A percentile compares a stretch with the other conserved stretches of the same genome.
These are phyloP conservation scores for Avicennia marina DNA, from an alignment of 257 asterid species.

Conservation along the genomic window DNA sequence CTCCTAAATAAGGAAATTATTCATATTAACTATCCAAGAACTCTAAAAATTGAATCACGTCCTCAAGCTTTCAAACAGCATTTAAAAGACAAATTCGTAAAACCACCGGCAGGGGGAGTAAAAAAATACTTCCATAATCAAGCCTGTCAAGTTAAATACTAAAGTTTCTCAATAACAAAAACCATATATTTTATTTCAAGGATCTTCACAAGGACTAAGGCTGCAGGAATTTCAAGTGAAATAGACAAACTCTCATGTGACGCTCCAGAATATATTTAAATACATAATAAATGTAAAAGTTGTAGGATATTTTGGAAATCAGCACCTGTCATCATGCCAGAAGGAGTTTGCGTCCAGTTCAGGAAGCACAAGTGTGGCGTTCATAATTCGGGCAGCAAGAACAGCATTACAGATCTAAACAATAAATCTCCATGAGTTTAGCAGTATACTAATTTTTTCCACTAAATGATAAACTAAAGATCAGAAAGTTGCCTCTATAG, in stretches of 20 bases:
- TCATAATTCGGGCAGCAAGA: constrained; percentile 97
- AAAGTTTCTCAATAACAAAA: too few relatives aligned
- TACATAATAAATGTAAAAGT: constrained; percentile 7
- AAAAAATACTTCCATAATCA: too few relatives aligned
- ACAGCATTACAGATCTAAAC: constrained; percentile 93
- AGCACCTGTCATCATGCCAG: constrained; percentile 97
- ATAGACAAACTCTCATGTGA: constrained; percentile 14
- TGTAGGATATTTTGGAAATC: neutral
- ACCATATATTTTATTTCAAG: neutral
- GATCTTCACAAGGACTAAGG: neutral
- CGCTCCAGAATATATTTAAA: constrained; percentile 1
- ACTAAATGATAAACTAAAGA: constrained; percentile 15
- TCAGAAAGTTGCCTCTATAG: constrained; percentile 6
- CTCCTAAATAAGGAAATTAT: neutral
- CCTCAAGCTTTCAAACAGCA: too few relatives aligned
- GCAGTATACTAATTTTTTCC: too few relatives aligned
- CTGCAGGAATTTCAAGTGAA: constrained; percentile 5
- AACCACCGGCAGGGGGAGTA: too few relatives aligned
- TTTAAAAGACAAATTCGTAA: too few relatives aligned
- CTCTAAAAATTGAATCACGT: constrained; percentile 3
- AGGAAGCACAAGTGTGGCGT: constrained; percentile 95
- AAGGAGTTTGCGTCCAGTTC: constrained; percentile 96
- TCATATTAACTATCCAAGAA: too few relatives aligned
- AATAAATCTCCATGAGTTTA: neutral
- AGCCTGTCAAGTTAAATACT: too few relatives aligned